A percentile compares a stretch with the other conserved stretches of the same genome.
Conservation (phyloP, 192 early-diverging fungal genomes). For the Coemansia sp. region DNA sequence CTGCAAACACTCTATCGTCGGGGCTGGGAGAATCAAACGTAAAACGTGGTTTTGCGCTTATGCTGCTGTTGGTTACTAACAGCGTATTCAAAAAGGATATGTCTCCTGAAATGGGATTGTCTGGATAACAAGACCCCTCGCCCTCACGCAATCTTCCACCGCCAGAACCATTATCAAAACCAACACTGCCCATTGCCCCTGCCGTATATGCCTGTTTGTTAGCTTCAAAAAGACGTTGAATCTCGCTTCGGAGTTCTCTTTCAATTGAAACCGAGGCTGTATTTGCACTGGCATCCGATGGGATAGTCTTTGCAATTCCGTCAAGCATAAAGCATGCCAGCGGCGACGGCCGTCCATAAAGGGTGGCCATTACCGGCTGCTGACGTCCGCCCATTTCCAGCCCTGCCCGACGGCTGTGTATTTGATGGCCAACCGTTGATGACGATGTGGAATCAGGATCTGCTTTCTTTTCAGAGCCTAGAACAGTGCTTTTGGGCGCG, state of each 20-base stretch:
- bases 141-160: background rate
- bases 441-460: background rate
- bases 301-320: background rate
- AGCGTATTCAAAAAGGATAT: constrained; percentile 44
- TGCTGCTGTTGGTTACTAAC: constrained; percentile 16
- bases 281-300: background rate
- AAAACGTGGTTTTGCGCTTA: constrained; percentile 48
- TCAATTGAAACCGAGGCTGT: constrained; percentile 7
- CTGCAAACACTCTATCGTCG: constrained; percentile 73
- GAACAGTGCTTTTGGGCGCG: constrained; percentile 11
- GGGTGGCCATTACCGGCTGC: constrained; percentile 13
- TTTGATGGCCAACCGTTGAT: background rate
- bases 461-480: background rate
- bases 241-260: constrained; percentile 22
- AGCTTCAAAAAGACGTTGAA: constrained; percentile 13
- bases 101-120: constrained; percentile 18
- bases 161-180: background rate
- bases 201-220: constrained; percentile 10
- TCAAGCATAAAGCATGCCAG: constrained; percentile 48
- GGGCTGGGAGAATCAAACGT: constrained; percentile 80
- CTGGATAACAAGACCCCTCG: background rate
- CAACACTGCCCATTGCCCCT: background rate
- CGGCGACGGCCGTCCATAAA: constrained; percentile 42
- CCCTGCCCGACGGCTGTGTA: constrained; percentile 6
- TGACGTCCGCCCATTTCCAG: constrained; percentile 1